Percentiles rank a stretch among this genome's conserved stretches.
Evolutionary conservation across 257 asterid species (phyloP).

Genomic region (Ehretia macrophylla): DNA sequence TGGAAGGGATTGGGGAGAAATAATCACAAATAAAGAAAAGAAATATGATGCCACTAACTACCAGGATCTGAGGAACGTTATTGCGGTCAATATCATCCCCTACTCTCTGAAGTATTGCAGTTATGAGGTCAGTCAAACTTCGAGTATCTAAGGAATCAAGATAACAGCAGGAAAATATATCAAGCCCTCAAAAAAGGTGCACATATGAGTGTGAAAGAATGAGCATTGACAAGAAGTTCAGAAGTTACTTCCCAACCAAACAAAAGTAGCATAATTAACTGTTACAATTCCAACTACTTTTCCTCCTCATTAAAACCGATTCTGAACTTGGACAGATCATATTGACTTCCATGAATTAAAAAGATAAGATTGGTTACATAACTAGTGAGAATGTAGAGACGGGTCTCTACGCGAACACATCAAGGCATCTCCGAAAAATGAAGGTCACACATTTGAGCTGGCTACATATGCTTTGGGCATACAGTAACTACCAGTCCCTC

Average conservation of each 20-base stretch:
- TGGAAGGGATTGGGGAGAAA: conserved; percentile 1
- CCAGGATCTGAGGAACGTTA: conserved; percentile 92
- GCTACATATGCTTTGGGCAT: too few relatives aligned
- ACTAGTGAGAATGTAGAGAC: too few relatives aligned
- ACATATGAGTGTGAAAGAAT: background rate
- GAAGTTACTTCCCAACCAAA: conserved; percentile 1
- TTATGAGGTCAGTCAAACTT: conserved; percentile 63
- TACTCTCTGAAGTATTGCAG: conserved; percentile 85
- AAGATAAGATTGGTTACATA: too few relatives aligned
- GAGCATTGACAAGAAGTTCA: background rate
- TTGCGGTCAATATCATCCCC: conserved; percentile 85
- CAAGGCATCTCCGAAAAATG: too few relatives aligned
- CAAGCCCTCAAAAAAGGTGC: conserved; percentile 2
- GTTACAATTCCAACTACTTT: too few relatives aligned
- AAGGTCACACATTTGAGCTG: too few relatives aligned
- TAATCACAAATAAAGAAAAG: background rate
- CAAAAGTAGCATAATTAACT: too few relatives aligned
- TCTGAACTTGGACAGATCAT: too few relatives aligned
- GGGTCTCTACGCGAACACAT: too few relatives aligned
- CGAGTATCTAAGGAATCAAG: conserved; percentile 46
- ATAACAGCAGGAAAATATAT: background rate
- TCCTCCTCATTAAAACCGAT: too few relatives aligned
- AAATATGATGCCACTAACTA: conserved; percentile 10
- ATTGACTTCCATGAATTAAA: too few relatives aligned
- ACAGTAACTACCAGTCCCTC: too few relatives aligned